Evolutionary conservation across 208 protist species (phyloP).

Genomic region (Blastocrithidia nonstop): DNA sequence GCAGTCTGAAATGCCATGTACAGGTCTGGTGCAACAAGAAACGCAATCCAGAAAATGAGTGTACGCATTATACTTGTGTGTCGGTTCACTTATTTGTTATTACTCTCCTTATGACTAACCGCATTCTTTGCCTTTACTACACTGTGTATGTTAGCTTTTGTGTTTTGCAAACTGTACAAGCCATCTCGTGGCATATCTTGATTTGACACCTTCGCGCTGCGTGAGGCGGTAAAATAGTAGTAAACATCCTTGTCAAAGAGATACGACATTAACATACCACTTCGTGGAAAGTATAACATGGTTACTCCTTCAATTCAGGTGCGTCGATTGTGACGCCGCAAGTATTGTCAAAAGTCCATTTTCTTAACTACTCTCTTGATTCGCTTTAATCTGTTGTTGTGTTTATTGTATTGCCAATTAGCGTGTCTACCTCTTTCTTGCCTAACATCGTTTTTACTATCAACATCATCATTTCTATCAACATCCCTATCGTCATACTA

Average conservation of each 20-base stretch:
- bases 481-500: no score
- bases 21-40: constrained; percentile 24
- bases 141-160: not conserved
- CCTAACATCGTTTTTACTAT: no score
- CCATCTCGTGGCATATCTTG: not conserved
- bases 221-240: constrained; percentile 6
- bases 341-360: constrained; percentile 24
- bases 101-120: not conserved
- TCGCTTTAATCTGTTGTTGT: no score
- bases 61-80: no score
- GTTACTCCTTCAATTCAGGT: constrained; percentile 16
- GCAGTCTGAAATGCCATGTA: constrained; percentile 15
- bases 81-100: no score
- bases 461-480: no score
- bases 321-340: constrained; percentile 14
- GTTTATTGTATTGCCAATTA: no score
- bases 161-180: not conserved
- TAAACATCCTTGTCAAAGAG: constrained; percentile 21
- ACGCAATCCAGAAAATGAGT: constrained; percentile 14
- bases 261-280: constrained; percentile 18
- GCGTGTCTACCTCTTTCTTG: no score
- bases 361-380: no score
- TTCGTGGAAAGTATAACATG: constrained; percentile 23
- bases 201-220: not conserved
- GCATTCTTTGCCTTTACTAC: not conserved